These are phyloP conservation scores for Torulaspora quercuum DNA, from an alignment of 805 yeast species.

Conservation along the genomic window DNA sequence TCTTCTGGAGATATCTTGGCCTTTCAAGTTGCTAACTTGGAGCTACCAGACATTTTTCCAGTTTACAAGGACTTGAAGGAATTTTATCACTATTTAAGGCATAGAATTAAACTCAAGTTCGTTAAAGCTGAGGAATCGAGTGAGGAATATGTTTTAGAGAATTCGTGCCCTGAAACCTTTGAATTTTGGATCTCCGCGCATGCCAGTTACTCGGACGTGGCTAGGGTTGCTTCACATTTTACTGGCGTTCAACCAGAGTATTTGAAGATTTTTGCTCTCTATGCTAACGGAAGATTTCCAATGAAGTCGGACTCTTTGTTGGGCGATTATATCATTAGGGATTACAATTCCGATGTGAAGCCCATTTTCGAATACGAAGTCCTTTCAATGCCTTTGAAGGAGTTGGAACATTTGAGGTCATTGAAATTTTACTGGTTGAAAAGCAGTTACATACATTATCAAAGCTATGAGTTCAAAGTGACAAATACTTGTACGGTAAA, in stretches of 20 bases:
- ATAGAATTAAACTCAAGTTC: conserved; percentile 58
- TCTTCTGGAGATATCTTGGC: conserved; percentile 64
- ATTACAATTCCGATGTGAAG: conserved; percentile 35
- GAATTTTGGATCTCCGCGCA: conserved; percentile 68
- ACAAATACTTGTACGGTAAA: conserved; percentile 56
- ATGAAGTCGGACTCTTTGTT: conserved; percentile 36
- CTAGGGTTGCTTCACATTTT: conserved; percentile 54
- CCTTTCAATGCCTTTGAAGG: conserved; percentile 67
- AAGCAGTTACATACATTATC: conserved; percentile 66
- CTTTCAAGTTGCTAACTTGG: conserved; percentile 23
- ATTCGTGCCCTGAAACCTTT: conserved; percentile 32
- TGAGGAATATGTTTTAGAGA: conserved; percentile 31
- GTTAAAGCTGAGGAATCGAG: conserved; percentile 25
- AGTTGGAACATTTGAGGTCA: conserved; percentile 70
- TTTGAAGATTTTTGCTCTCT: conserved; percentile 63
- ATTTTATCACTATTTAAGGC: conserved; percentile 52
- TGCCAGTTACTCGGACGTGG: conserved; percentile 56
- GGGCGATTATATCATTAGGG: conserved; percentile 38
- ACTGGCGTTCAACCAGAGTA: conserved; percentile 55
- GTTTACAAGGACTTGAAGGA: conserved; percentile 41
- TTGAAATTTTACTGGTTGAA: conserved; percentile 70
- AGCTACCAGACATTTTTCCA: conserved; percentile 29
- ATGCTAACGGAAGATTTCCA: conserved; percentile 56
- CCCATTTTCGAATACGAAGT: conserved; percentile 69
- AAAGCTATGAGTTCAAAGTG: conserved; percentile 64